Percentiles rank a stretch among this genome's conserved stretches.
These are phyloP conservation scores for Glutinoglossum americanum DNA, from an alignment of 495 filamentous ascomycete species.

Conservation along the genomic window DNA sequence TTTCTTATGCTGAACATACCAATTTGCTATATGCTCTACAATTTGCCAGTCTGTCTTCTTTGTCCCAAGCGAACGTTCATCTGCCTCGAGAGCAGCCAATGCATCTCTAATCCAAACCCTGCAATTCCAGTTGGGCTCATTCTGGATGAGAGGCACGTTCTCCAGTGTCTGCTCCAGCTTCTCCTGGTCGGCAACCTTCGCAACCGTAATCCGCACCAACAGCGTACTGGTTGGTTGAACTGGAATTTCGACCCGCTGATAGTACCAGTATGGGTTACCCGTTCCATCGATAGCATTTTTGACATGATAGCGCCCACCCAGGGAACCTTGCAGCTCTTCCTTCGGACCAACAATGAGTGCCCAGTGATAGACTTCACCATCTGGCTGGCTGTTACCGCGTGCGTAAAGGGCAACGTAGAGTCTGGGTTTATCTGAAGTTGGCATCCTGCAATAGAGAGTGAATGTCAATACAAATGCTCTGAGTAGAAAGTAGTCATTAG, in stretches of 20 bases:
- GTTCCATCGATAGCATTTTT: constrained; percentile 7
- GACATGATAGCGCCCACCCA: constrained; percentile 17
- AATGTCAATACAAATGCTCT: too few species aligned
- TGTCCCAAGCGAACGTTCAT: constrained; percentile 19
- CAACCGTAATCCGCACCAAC: constrained; percentile 24
- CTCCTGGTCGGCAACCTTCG: constrained; percentile 19
- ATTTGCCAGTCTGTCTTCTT: constrained; percentile 12
- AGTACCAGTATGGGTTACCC: constrained; percentile 12
- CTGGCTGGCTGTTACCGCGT: not conserved
- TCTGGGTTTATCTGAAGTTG: not conserved
- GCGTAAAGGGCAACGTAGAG: constrained; percentile 4
- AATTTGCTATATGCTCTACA: constrained; percentile 12
- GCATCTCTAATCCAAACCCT: constrained; percentile 23
- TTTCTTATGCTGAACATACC: constrained; percentile 14
- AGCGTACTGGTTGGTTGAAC: constrained; percentile 15
- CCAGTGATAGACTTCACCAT: constrained; percentile 12
- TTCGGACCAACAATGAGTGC: constrained; percentile 23
- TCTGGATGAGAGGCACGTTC: constrained; percentile 16
- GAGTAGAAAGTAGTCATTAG: too few species aligned
- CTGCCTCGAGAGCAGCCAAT: constrained; percentile 7
- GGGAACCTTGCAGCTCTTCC: constrained; percentile 8
- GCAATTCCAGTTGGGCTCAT: constrained; percentile 20
- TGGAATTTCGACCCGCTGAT: constrained; percentile 13
- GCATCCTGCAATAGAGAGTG: too few species aligned
- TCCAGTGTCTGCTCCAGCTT: constrained; percentile 15